Base-by-base conservation (phyloP, 805 yeast species). In the Saccharomyces mikatae region DNA sequence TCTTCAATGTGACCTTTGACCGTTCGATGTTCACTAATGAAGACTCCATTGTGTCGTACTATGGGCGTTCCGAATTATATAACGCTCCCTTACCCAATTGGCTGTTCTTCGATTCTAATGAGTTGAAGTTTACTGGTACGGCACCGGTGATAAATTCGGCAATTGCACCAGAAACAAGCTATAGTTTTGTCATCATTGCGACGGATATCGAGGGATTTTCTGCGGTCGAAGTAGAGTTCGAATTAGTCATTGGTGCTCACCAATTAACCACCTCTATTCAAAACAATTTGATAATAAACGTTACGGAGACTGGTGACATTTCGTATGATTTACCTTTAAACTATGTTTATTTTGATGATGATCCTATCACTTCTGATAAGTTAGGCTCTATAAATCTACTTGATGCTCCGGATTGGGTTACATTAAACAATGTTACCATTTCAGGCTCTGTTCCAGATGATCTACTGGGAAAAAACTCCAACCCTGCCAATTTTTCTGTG, bases 51-150 rank as follows among this genome's bases (percentile, higher is more conserved):
- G 75, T 79, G 17, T 83, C 84, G 8, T 89, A 86, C 71, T 87
- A 88, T 65, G 97, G 97, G 22, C 79, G 86, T 58, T 82, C 91
- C n/a, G 71, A 76, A 13, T 61, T 60, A 31, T 89, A 88, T 68
- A 81, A 91, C 66, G 80, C 96, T 1, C 92, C 99, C 2, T 76
- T 94, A 54, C 99, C 99, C 41, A 85, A 82, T 65, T 94, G 99
- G 98, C 74, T 89, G 51, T 70, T 72, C 52, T 94, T 92, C 66
- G 84, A 89, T 64, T 62, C 76, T 2, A 63, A 78, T 4, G 74
- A 76, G 41, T 73, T 89, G 59, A 79, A 87, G 22, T 92, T 90
- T 70, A 76, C 82, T 47, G 99, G 99, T 31, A 84, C 85, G 1
- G 92, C 96, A 0, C 99, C 99, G 10, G 76, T 86, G 6, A 88